Evolutionary conservation across 441 rosid genomes (phyloP), one percentile per base, ranked within the genome.

Genomic region (Adansonia madagascariensis): DNA sequence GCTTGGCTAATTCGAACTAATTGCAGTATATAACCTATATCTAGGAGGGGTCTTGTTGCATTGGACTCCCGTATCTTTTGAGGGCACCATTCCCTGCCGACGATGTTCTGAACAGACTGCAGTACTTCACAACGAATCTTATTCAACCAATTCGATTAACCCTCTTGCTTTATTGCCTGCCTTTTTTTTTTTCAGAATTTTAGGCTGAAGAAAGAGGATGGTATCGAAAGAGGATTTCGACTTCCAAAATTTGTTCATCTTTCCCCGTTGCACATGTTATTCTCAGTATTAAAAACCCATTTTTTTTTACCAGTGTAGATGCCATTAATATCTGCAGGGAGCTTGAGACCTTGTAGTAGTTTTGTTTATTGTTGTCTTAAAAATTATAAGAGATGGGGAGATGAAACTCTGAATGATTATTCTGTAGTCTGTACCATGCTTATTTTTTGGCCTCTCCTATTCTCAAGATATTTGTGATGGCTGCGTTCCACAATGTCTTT

Each of bases 91-190:
- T 67, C 71, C 60, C 65, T 8, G 75, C 78, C 77, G 55, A 27
- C 27, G 31, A 27, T 76, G 31, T 53, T 67, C 67, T 70, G 9
- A 74, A 56, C 27, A 52, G 66, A 50, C 47, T 43, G 63, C 79
- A 31, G 24, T 71, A 63, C 71, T 41, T 74, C 18, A 27, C 76
- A 53, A 43, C 67, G 41, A 72, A 55, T 70, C 74, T 50, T 60
- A 56, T 73, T 70, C 80, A 74, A 80, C 83, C 79, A 31, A 68
- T 73, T 73, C 71, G 73, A 67, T 84, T 74, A 53, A 69, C 35
- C 83, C 87, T 78, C 81, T 73, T 71, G 77, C 75, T 83, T 74
- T 75, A 8, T 72, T 7, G 88, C 85, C 84, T 64, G 46, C n/a
- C 14, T 68, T 59, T 68, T 66, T 84, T 31, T 3, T 31, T 31